These are phyloP conservation scores for Tricholoma sp. DNA, from an alignment of 768 basidiomycete genomes.

Conservation along the genomic window DNA sequence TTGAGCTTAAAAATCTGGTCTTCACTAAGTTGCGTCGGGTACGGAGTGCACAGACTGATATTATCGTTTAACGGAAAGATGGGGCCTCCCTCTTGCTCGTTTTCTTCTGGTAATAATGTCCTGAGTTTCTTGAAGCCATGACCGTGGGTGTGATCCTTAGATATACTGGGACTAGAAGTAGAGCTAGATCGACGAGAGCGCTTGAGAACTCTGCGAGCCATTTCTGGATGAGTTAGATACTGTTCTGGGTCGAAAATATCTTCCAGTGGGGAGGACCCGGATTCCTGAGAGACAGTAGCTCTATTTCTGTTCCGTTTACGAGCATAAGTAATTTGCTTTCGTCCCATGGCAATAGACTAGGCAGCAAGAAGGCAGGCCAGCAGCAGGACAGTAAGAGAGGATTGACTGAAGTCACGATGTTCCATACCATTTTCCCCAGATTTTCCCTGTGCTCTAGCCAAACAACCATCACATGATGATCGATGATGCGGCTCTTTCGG, in stretches of 20 bases:
- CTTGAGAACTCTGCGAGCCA: conserved; percentile 15
- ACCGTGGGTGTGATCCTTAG: neutral
- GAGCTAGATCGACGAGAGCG: conserved; percentile 11
- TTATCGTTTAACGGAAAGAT: neutral
- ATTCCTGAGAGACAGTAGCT: neutral
- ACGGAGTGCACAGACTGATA: conserved; percentile 12
- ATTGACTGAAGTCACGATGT: no score
- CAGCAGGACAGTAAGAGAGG: neutral
- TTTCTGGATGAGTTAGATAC: conserved; percentile 11
- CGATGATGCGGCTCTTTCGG: no score
- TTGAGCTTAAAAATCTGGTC: conserved; percentile 12
- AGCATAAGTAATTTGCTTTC: conserved; percentile 17
- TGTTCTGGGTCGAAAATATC: conserved; percentile 9
- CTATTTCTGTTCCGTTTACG: conserved; percentile 9
- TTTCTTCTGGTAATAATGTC: neutral
- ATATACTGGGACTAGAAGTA: neutral
- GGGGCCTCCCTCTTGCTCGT: neutral
- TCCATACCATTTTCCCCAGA: no score
- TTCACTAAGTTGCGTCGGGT: conserved; percentile 11
- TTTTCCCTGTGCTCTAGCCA: no score
- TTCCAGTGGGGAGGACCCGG: conserved; percentile 8
- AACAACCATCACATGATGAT: neutral
- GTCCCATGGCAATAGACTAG: conserved; percentile 6
- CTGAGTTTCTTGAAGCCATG: conserved; percentile 10
- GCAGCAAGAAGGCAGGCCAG: neutral